Conservation (phyloP, 257 asterid species). For the Leonotis leonurus region DNA sequence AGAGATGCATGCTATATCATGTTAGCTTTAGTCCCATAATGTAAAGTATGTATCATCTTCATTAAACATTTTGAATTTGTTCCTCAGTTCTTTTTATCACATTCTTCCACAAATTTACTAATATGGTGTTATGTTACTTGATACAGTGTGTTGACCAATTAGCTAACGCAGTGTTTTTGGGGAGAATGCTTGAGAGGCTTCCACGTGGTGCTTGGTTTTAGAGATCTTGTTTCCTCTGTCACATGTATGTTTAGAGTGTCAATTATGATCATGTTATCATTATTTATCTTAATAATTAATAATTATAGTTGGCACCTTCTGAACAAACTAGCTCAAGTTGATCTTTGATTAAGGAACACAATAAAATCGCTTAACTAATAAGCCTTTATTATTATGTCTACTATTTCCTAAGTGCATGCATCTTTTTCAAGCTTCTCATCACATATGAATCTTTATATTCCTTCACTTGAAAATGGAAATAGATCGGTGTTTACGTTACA, state of each 20-base stretch:
- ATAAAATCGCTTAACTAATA: conserved; percentile 7
- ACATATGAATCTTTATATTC: too few relatives aligned
- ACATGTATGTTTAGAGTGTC: conserved; percentile 14
- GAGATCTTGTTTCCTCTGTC: too few relatives aligned
- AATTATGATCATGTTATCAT: not conserved
- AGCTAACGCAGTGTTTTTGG: conserved; percentile 14
- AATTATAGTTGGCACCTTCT: conserved; percentile 2
- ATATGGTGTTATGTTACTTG: not conserved
- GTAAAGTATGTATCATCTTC: too few relatives aligned
- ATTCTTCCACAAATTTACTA: not conserved
- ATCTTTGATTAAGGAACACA: conserved; percentile 5
- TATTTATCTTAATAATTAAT: not conserved
- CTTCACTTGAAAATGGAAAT: too few relatives aligned
- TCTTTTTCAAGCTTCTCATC: too few relatives aligned
- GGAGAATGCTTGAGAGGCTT: conserved; percentile 19
- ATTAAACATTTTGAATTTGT: too few relatives aligned
- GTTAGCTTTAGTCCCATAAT: too few relatives aligned
- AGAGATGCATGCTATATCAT: too few relatives aligned
- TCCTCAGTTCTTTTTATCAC: not conserved
- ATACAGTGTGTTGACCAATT: conserved; percentile 34
- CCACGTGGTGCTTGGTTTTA: not conserved
- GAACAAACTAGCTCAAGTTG: conserved; percentile 3
- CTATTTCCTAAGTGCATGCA: too few relatives aligned
- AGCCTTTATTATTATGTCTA: too few relatives aligned
- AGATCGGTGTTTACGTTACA: too few relatives aligned